Conservation (phyloP, 176 grass and related monocot genomes). For the Panicum miliaceum region DNA sequence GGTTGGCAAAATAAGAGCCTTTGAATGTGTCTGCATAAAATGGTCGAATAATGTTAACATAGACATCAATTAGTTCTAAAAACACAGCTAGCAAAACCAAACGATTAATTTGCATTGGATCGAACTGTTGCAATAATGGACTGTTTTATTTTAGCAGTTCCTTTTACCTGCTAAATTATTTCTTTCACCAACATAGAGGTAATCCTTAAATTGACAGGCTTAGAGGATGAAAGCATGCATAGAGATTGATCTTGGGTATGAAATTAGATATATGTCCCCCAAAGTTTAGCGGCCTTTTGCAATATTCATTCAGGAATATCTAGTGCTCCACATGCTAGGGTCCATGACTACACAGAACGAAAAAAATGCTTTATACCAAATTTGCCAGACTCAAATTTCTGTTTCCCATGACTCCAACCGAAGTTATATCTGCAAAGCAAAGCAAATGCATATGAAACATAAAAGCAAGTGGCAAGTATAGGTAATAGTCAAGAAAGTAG, state of each 20-base stretch:
- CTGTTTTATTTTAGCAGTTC: background rate
- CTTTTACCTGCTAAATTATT: background rate
- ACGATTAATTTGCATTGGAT: background rate
- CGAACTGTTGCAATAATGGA: background rate
- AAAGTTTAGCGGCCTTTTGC: too few relatives aligned
- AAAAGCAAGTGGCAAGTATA: background rate
- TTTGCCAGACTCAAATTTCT: constrained; percentile 84
- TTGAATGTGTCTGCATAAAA: constrained; percentile 76
- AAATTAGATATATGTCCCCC: too few relatives aligned
- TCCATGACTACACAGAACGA: background rate
- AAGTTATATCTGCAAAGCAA: constrained; percentile 69
- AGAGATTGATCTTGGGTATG: too few relatives aligned
- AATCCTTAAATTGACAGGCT: too few relatives aligned
- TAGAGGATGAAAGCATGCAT: too few relatives aligned
- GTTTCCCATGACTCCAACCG: constrained; percentile 96
- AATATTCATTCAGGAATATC: background rate
- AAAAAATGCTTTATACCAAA: constrained; percentile 50
- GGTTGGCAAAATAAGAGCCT: constrained; percentile 95
- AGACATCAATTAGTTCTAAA: background rate
- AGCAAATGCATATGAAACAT: background rate
- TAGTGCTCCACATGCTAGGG: background rate
- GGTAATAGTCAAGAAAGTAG: too few relatives aligned
- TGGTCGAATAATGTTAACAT: background rate
- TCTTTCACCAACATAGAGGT: too few relatives aligned
- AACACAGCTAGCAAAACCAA: background rate